Percentiles rank a stretch among this genome's conserved stretches.
Conservation (phyloP, 2,329 filamentous ascomycete genomes). For the Penicillium griseofulvum region DNA sequence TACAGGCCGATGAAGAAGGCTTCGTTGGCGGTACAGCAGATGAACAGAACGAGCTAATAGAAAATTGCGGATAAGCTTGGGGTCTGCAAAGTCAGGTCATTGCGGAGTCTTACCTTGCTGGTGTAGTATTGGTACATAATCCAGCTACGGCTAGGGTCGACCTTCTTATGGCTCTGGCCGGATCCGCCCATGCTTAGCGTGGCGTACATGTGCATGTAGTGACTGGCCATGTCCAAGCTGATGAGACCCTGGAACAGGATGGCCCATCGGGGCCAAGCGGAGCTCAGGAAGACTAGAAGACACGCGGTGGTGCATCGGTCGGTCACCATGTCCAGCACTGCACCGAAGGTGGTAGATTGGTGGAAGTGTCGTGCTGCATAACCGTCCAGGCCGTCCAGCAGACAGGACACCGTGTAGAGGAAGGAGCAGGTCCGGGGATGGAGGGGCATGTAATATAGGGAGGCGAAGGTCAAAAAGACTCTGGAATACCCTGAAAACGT, state of each 20-base stretch:
- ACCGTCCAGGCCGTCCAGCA: constrained; percentile 92
- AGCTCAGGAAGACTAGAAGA: constrained; percentile 88
- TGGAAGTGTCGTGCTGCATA: constrained; percentile 83
- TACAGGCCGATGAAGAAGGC: constrained; percentile 98
- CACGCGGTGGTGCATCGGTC: constrained; percentile 96
- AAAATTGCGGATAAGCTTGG: not conserved
- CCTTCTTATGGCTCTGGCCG: constrained; percentile 83
- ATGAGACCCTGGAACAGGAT: constrained; percentile 94
- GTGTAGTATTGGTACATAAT: constrained; percentile 94
- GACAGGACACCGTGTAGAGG: constrained; percentile 83
- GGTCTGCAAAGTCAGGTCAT: not conserved
- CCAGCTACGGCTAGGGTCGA: constrained; percentile 83
- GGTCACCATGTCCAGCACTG: constrained; percentile 98
- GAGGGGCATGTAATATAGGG: constrained; percentile 98
- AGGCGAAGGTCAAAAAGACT: constrained; percentile 79
- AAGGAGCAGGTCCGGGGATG: constrained; percentile 93
- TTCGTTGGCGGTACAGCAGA: constrained; percentile 88
- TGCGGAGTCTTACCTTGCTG: constrained; percentile 67
- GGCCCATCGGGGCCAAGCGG: constrained; percentile 89
- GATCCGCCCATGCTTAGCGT: constrained; percentile 83
- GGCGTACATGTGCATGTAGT: constrained; percentile 99
- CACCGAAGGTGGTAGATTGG: constrained; percentile 92
- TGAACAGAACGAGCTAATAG: constrained; percentile 79
- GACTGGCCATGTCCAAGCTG: constrained; percentile 86
- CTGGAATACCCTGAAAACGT: constrained; percentile 64